Percentiles rank a stretch among this genome's conserved stretches.
These are phyloP conservation scores for Saturnispora diversa DNA, from an alignment of 805 yeast species.

Conservation along the genomic window DNA sequence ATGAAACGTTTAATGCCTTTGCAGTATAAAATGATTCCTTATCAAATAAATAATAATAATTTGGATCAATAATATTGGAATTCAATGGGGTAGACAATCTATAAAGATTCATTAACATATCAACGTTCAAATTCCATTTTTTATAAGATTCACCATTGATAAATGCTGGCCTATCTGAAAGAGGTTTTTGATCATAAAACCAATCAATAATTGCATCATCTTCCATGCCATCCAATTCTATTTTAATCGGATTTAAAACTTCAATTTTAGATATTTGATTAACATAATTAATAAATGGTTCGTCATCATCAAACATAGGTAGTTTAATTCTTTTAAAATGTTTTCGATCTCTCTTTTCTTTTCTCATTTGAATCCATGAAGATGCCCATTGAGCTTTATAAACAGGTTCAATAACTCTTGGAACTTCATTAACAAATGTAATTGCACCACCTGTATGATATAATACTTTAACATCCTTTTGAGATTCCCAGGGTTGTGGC, in stretches of 20 bases:
- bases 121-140: slow-evolving; percentile 57
- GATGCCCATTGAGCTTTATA: slow-evolving; percentile 95
- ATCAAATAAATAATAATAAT: slow-evolving; percentile 66
- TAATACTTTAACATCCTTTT: slow-evolving; percentile 76
- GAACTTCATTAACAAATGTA: slow-evolving; percentile 87
- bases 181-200: slow-evolving; percentile 74
- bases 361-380: slow-evolving; percentile 85
- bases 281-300: slow-evolving; percentile 80
- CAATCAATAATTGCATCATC: slow-evolving; percentile 60
- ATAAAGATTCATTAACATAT: slow-evolving; percentile 57
- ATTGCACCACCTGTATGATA: slow-evolving; percentile 92
- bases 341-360: slow-evolving; percentile 83
- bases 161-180: slow-evolving; percentile 43
- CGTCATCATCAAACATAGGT: slow-evolving; percentile 97
- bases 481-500: slow-evolving; percentile 98
- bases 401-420: slow-evolving; percentile 86
- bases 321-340: slow-evolving; percentile 88
- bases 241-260: slow-evolving; percentile 59
- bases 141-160: slow-evolving; percentile 76
- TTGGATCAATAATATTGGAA: slow-evolving; percentile 42
- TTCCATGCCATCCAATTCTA: slow-evolving; percentile 57
- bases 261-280: slow-evolving; percentile 70
- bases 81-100: slow-evolving; percentile 64
- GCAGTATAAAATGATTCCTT: slow-evolving; percentile 79
- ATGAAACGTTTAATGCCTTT: slow-evolving; percentile 75